Percentiles rank a stretch among this genome's conserved stretches.
phyloP scores from a whole-genome alignment of 2,329 filamentous ascomycete species.

The Cladophialophora bantiana region DNA sequence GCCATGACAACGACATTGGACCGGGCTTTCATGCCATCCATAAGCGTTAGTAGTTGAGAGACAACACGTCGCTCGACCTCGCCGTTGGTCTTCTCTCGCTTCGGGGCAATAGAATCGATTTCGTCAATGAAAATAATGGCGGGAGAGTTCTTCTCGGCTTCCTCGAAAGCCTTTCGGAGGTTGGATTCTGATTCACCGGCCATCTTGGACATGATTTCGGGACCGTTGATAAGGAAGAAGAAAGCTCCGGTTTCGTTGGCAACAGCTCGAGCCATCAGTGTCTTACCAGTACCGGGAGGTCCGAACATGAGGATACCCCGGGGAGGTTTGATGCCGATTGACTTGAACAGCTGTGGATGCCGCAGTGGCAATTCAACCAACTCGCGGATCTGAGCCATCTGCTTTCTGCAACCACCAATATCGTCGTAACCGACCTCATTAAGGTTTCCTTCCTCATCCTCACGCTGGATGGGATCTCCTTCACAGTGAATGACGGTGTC shows the following conservation, averaged over 20 bases:
- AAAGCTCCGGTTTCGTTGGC: conserved; percentile 99
- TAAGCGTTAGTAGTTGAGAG: conserved; percentile 93
- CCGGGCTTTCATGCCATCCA: conserved; percentile 99
- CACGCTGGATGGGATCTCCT: conserved; percentile 93
- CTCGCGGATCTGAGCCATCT: conserved; percentile 99
- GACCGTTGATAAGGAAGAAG: conserved; percentile 99
- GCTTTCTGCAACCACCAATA: conserved; percentile 98
- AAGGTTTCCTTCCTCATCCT: conserved; percentile 98
- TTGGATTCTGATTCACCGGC: conserved; percentile 99
- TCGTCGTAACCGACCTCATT: conserved; percentile 99
- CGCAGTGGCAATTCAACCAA: conserved; percentile 96
- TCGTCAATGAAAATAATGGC: conserved; percentile 99
- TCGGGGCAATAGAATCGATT: conserved; percentile 98
- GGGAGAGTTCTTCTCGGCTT: conserved; percentile 98
- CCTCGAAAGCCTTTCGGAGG: conserved; percentile 97
- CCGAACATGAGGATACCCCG: conserved; percentile 97
- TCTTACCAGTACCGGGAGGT: conserved; percentile 98
- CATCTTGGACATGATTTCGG: conserved; percentile 99
- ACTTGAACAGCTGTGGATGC: conserved; percentile 99
- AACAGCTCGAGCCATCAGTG: conserved; percentile 96
- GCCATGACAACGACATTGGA: conserved; percentile 99
- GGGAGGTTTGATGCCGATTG: conserved; percentile 98
- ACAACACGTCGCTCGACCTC: conserved; percentile 99
- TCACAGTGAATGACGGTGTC: conserved; percentile 99
- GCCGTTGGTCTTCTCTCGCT: conserved; percentile 99